A percentile compares a stretch with the other conserved stretches of the same genome.
These are phyloP conservation scores for Bisporella sp. DNA, from an alignment of 2,329 filamentous ascomycete species.

Conservation along the genomic window DNA sequence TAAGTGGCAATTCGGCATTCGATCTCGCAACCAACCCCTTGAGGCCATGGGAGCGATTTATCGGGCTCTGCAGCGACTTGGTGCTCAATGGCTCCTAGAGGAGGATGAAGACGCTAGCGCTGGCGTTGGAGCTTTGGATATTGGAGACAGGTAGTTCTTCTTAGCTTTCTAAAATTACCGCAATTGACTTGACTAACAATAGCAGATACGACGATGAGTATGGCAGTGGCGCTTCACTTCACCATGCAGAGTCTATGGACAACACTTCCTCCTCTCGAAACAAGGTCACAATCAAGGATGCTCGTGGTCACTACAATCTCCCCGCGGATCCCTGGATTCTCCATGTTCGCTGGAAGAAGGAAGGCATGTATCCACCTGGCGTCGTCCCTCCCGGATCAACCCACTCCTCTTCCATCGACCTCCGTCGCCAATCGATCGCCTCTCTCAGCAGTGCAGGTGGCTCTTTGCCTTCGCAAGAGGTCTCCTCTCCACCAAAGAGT, in stretches of 20 bases:
- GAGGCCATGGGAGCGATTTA: constrained; percentile 95
- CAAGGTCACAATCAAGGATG: constrained; percentile 1
- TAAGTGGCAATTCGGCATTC: constrained; percentile 97
- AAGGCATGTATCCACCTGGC: constrained; percentile 58
- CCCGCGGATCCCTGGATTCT: constrained; percentile 95
- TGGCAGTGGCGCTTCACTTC: constrained; percentile 28
- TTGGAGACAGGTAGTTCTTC: too few relatives aligned
- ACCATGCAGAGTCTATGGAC: constrained; percentile 31
- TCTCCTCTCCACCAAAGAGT: constrained; percentile 14
- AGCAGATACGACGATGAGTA: constrained; percentile 27
- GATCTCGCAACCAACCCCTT: constrained; percentile 86
- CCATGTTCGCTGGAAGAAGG: constrained; percentile 78
- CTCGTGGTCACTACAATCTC: constrained; percentile 57
- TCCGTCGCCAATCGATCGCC: constrained; percentile 30
- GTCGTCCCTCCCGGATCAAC: constrained; percentile 41
- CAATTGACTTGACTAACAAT: constrained; percentile 7
- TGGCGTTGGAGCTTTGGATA: too few relatives aligned
- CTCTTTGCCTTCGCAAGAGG: constrained; percentile 17
- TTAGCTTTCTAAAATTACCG: too few relatives aligned
- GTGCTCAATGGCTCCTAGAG: constrained; percentile 76
- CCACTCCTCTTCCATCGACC: constrained; percentile 39
- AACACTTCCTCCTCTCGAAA: constrained; percentile 23
- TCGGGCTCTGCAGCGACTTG: constrained; percentile 80
- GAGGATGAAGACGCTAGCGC: constrained; percentile 37
- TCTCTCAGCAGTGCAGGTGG: constrained; percentile 26